Base-by-base conservation (phyloP, 2,329 filamentous ascomycete genomes). In the Sporothrix phasma region DNA sequence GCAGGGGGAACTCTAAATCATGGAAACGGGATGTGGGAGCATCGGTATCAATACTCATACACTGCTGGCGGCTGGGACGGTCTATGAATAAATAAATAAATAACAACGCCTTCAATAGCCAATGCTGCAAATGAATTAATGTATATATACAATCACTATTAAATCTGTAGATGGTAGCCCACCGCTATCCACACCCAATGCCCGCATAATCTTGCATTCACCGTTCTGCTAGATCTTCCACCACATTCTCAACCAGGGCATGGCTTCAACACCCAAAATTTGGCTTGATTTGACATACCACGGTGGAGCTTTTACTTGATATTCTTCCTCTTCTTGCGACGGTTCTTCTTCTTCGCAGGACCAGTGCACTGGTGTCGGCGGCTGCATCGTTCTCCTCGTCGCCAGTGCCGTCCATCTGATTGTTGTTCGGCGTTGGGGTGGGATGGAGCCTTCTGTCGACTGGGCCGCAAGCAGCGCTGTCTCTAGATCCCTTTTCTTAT, bases 281-380 rank as follows among this genome's bases (percentile, higher is more conserved):
- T 22, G 37, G 39, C 49, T 26, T n/a, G 10, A 22, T 54, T 5
- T 37, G 6, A 37, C 11, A 5, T 22, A 19, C 22, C n/a, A 31
- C 51, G 31, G 5, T 37, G 19, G 31, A 7, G 2, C 17, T 24
- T 17, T 56, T 31, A 64, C 47, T 65, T 64, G 13, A 19, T 41
- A 46, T 56, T 63, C 39, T 66, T 63, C 15, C 61, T 34, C 70
- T 76, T 76, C 70, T 75, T 77, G 51, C 74, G 69, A 34, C 74
- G 71, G 63, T 74, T 76, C 68, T 75, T 76, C 67, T 74, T 74
- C 69, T 74, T 76, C 13, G 62, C 64, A 10, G 66, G 47, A 26
- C 64, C 70, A 19, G 64, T 63, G 65, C 64, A 37, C 29, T 46
- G 13, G 17, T 19, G 8, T 37, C 47, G 17, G 37, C 26, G 24